Percentiles rank a stretch among this genome's conserved stretches.
phyloP scores from a whole-genome alignment of 73 alveolate genomes.

The Stentor coeruleus region DNA sequence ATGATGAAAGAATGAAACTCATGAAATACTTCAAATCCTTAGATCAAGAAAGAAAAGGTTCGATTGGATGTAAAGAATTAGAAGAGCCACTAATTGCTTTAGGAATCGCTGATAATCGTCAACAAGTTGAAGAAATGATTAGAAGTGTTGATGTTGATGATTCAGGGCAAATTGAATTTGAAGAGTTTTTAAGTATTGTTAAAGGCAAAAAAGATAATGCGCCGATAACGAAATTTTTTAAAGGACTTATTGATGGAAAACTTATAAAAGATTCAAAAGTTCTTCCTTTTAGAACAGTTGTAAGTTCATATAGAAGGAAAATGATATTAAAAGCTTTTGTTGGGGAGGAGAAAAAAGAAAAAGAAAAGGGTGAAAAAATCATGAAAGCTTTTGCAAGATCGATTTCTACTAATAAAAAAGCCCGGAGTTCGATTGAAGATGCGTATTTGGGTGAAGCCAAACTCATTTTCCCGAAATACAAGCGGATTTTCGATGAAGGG shows the following conservation, averaged over 20 bases:
- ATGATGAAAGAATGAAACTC: slow-evolving; percentile 45
- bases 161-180: slow-evolving; percentile 79
- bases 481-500: too few species aligned
- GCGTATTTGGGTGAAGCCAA: too few species aligned
- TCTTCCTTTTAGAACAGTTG: slow-evolving; percentile 34
- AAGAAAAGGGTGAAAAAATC: not conserved
- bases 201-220: slow-evolving; percentile 49
- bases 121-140: slow-evolving; percentile 76
- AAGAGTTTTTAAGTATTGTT: slow-evolving; percentile 85
- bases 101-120: slow-evolving; percentile 83
- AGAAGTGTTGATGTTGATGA: slow-evolving; percentile 86
- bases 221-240: not conserved
- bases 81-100: slow-evolving; percentile 93
- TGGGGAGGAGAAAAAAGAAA: not conserved
- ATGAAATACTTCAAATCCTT: slow-evolving; percentile 67
- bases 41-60: slow-evolving; percentile 78
- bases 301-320: slow-evolving; percentile 32
- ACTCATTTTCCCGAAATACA: too few species aligned
- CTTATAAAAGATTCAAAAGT: slow-evolving; percentile 25
- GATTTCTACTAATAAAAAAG: too few species aligned
- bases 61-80: slow-evolving; percentile 84
- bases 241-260: slow-evolving; percentile 21
- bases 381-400: not conserved
- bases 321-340: slow-evolving; percentile 33
- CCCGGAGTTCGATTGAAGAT: too few species aligned